A percentile compares a stretch with the other conserved stretches of the same genome.
These are phyloP conservation scores for Scortechinia acanthostroma DNA, from an alignment of 2,329 filamentous ascomycete species.

Conservation along the genomic window DNA sequence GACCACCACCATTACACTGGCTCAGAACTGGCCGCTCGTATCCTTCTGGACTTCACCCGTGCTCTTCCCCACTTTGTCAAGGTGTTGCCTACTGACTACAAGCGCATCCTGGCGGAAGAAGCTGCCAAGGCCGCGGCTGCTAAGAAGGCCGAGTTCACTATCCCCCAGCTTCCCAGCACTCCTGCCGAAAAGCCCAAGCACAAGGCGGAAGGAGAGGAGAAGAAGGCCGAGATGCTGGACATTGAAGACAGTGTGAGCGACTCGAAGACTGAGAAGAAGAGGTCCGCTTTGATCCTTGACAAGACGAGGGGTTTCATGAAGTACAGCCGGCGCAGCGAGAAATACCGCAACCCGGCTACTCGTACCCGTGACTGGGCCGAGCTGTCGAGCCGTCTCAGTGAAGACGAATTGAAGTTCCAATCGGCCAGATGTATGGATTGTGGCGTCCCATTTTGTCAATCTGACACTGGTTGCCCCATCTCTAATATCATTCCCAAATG, in stretches of 20 bases:
- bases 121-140: conserved; percentile 77
- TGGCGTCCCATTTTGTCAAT: conserved; percentile 96
- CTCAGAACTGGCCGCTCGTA: conserved; percentile 85
- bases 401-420: conserved; percentile 95
- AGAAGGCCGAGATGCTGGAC: conserved; percentile 59
- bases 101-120: conserved; percentile 82
- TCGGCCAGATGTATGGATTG: conserved; percentile 97
- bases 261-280: conserved; percentile 78
- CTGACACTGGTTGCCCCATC: conserved; percentile 89
- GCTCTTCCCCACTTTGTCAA: conserved; percentile 87
- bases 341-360: conserved; percentile 79
- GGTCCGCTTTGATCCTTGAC: conserved; percentile 84
- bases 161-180: conserved; percentile 69
- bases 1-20: conserved; percentile 98
- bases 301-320: conserved; percentile 98
- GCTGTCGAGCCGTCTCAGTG: conserved; percentile 76
- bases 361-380: conserved; percentile 91
- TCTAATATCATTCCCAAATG: conserved; percentile 97
- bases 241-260: conserved; percentile 85
- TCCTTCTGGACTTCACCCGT: conserved; percentile 89
- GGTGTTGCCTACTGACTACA: conserved; percentile 90
- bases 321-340: conserved; percentile 85
- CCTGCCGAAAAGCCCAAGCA: conserved; percentile 43
- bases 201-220: conserved; percentile 57
- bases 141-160: conserved; percentile 75